Evolutionary conservation across 176 grass and related monocot genomes (phyloP), one percentile per base, ranked within the genome.

Genomic region (Carex myosuroides): DNA sequence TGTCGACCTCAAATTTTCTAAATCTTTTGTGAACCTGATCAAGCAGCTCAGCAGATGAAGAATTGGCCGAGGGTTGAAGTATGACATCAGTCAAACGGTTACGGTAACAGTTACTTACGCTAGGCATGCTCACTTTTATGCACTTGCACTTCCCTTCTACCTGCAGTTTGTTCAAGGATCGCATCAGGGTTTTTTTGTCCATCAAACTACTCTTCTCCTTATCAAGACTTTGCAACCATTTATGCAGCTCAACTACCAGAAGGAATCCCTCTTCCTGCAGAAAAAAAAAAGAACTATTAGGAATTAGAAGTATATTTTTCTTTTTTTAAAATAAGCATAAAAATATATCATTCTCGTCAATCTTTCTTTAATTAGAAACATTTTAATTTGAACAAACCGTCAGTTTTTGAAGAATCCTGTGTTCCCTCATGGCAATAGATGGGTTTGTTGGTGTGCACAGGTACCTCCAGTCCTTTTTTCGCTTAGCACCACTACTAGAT

Each of bases 121-220:
- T 61, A 80, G 95, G 95, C 35, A 93, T 89, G 57, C 92, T 95
- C 71, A 98, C 92, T 89, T 91, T 84, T 85, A 93, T 85, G 77
- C 89, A 91, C 88, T 88, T 98, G 82, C 92, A 95, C 48, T 72
- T 89, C 16, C 92, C 92, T 80, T 93, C 89, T 84, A 90, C 64
- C 85, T 98, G 92, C 84, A 98, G 88, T 85, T 91, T 98, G 87
- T 98, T 98, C 86, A 98, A 87, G 30, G 86, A 89, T 70, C 89
- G 85, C 87, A 88, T 81, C 64, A 98, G 88, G 70, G 92, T 95
- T 84, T 91, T 98, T 64, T 85, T 91, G 84, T 93, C 93, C 92
- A 98, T 94, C 77, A 69, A 82, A 78, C 88, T 98, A 58, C 74
- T 85, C 59, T 95, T 93, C 81, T 91, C 67, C 82, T 95, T 93